Percentiles rank a stretch among this genome's conserved stretches.
These are phyloP conservation scores for Dentipellis fragilis DNA, from an alignment of 768 basidiomycete species.

Conservation along the genomic window DNA sequence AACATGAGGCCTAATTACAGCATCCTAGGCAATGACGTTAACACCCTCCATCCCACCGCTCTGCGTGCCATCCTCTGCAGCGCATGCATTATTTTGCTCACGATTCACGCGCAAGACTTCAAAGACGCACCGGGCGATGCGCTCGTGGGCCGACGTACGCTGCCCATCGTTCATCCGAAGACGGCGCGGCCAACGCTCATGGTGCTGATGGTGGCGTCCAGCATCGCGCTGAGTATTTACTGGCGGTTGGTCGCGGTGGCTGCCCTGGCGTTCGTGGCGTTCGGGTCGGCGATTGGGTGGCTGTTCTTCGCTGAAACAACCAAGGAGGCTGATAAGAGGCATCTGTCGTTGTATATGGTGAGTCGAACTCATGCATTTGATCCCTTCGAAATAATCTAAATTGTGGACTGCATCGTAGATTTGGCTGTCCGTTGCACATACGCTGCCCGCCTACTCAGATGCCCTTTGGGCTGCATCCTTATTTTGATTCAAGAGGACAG, in stretches of 20 bases:
- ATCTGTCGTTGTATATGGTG: neutral
- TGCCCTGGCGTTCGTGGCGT: neutral
- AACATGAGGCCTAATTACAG: too few relatives aligned
- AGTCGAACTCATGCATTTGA: neutral
- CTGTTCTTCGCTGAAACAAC: neutral
- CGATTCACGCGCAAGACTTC: slow-evolving; percentile 20
- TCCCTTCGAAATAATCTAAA: too few relatives aligned
- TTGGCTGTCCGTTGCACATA: neutral
- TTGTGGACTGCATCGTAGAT: neutral
- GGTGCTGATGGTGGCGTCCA: slow-evolving; percentile 8
- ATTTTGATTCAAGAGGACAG: neutral
- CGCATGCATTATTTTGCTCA: slow-evolving; percentile 15
- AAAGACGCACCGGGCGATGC: slow-evolving; percentile 16
- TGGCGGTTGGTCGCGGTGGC: neutral
- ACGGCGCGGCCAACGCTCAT: slow-evolving; percentile 5
- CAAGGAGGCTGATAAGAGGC: neutral
- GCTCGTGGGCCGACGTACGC: slow-evolving; percentile 13
- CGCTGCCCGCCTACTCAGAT: neutral
- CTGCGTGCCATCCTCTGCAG: slow-evolving; percentile 5
- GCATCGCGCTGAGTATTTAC: neutral
- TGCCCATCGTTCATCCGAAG: slow-evolving; percentile 14
- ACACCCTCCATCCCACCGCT: neutral
- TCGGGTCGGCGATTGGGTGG: neutral
- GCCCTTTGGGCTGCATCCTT: neutral
- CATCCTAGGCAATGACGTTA: neutral